Percentiles rank a stretch among this genome's conserved stretches.
phyloP scores from a whole-genome alignment of 2,329 filamentous ascomycete species.

The Stemphylium vesicarium region DNA sequence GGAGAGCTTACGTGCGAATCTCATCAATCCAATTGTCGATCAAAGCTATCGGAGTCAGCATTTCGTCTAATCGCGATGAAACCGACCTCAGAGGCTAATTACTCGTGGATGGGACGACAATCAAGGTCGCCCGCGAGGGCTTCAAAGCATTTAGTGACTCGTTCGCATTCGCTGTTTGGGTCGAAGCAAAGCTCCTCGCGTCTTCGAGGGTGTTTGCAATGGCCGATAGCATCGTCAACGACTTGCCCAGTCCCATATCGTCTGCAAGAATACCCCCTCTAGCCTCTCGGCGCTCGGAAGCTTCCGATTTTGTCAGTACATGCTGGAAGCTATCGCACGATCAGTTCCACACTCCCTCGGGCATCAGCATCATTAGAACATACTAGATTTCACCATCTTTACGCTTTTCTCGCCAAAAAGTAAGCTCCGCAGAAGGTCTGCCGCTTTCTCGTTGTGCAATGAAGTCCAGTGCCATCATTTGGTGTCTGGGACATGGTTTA shows the following conservation, averaged over 20 bases:
- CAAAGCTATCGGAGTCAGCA: conserved; percentile 10
- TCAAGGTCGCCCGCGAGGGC: conserved; percentile 20
- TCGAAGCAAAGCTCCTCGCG: conserved; percentile 7
- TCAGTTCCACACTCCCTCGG: background rate
- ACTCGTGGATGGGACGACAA: conserved; percentile 24
- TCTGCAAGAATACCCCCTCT: conserved; percentile 32
- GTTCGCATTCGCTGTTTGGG: background rate
- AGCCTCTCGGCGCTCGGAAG: background rate
- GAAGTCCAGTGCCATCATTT: conserved; percentile 26
- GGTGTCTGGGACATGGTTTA: conserved; percentile 14
- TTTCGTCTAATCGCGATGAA: background rate
- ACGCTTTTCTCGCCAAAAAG: conserved; percentile 10
- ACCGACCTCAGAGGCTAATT: background rate
- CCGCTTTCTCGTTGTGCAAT: conserved; percentile 22
- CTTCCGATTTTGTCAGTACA: conserved; percentile 17
- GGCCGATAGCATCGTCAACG: conserved; percentile 19
- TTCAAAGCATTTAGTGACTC: background rate
- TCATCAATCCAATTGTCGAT: conserved; percentile 28
- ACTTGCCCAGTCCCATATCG: conserved; percentile 35
- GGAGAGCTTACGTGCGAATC: conserved; percentile 12
- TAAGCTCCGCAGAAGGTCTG: conserved; percentile 5
- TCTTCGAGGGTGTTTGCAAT: conserved; percentile 17
- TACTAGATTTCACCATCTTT: conserved; percentile 6
- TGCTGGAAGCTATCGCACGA: conserved; percentile 17
- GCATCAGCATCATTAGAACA: background rate